Evolutionary conservation across 2,329 filamentous ascomycete genomes (phyloP).

Genomic region (Colletotrichum magnum): DNA sequence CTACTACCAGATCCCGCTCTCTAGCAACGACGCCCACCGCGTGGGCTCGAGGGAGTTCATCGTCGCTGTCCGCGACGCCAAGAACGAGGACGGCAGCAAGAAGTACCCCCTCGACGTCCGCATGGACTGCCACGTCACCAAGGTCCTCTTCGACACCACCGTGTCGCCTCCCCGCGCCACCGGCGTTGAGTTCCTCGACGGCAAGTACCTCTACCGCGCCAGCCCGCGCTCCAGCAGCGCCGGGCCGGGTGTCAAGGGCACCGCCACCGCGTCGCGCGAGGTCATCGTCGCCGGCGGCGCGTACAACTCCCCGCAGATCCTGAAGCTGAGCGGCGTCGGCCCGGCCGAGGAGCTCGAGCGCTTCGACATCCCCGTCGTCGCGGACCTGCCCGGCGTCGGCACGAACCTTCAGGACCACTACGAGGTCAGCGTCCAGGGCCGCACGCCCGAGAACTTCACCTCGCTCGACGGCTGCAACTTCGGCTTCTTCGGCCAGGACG

Average conservation of each 20-base stretch:
- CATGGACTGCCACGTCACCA: conserved; percentile 61
- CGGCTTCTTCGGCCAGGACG: conserved; percentile 47
- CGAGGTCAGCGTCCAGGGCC: conserved; percentile 61
- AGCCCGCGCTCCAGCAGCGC: conserved; percentile 53
- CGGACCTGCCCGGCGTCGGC: conserved; percentile 71
- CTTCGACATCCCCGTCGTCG: conserved; percentile 59
- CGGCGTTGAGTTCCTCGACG: conserved; percentile 65
- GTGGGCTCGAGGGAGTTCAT: conserved; percentile 71
- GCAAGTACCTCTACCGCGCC: conserved; percentile 61
- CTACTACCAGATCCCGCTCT: conserved; percentile 72
- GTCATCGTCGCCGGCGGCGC: conserved; percentile 65
- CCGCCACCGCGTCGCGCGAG: conserved; percentile 57
- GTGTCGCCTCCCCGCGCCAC: conserved; percentile 56
- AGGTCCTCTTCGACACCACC: conserved; percentile 58
- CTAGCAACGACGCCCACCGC: conserved; percentile 65
- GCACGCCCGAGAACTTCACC: conserved; percentile 55
- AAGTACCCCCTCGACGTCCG: conserved; percentile 70
- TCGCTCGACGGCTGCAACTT: conserved; percentile 50
- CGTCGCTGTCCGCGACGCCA: conserved; percentile 62
- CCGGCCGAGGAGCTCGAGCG: conserved; percentile 56
- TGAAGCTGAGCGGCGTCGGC: conserved; percentile 66
- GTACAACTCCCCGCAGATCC: conserved; percentile 67
- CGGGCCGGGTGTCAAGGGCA: conserved; percentile 33
- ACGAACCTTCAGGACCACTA: conserved; percentile 73
- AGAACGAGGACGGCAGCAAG: conserved; percentile 63